Percentiles rank a stretch among this genome's conserved stretches.
phyloP scores from a whole-genome alignment of 1,284 basidiomycete species.

The Apiotrichum montevideense region DNA sequence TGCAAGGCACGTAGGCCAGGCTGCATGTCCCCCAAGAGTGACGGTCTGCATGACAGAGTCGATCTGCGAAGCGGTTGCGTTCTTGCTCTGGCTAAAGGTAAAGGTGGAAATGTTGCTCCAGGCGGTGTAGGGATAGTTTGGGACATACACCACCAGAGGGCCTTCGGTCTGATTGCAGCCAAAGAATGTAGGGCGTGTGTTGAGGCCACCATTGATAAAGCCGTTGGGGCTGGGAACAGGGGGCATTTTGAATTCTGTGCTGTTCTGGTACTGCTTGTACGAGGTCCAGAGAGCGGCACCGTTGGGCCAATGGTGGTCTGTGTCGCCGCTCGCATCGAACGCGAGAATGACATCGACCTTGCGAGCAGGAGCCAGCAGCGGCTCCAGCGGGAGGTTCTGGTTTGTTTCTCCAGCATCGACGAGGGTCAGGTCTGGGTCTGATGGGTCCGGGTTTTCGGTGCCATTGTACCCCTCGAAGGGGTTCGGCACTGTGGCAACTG shows the following conservation, averaged over 20 bases:
- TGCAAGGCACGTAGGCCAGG: slow-evolving; percentile 46
- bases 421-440: slow-evolving; percentile 34
- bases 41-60: slow-evolving; percentile 27
- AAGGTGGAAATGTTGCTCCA: slow-evolving; percentile 45
- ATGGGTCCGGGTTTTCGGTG: slow-evolving; percentile 36
- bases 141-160: slow-evolving; percentile 48
- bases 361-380: slow-evolving; percentile 50
- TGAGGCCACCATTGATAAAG: slow-evolving; percentile 52
- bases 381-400: slow-evolving; percentile 51
- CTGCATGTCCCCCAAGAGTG: slow-evolving; percentile 32
- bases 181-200: slow-evolving; percentile 49
- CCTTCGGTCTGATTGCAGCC: slow-evolving; percentile 45
- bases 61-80: slow-evolving; percentile 30
- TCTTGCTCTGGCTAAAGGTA: slow-evolving; percentile 44
- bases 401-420: slow-evolving; percentile 50
- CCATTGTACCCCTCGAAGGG: slow-evolving; percentile 33
- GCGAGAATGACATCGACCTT: slow-evolving; percentile 52
- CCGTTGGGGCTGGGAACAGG: slow-evolving; percentile 47
- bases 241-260: slow-evolving; percentile 44
- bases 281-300: slow-evolving; percentile 46
- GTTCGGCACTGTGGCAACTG: slow-evolving; percentile 47
- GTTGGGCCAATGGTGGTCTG: slow-evolving; percentile 50
- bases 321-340: slow-evolving; percentile 51
- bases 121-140: slow-evolving; percentile 49
- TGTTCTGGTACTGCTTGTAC: slow-evolving; percentile 23